Evolutionary conservation across 2,329 filamentous ascomycete species (phyloP), one percentile per base, ranked within the genome.

Genomic region (Paecilomyces fulvus): DNA sequence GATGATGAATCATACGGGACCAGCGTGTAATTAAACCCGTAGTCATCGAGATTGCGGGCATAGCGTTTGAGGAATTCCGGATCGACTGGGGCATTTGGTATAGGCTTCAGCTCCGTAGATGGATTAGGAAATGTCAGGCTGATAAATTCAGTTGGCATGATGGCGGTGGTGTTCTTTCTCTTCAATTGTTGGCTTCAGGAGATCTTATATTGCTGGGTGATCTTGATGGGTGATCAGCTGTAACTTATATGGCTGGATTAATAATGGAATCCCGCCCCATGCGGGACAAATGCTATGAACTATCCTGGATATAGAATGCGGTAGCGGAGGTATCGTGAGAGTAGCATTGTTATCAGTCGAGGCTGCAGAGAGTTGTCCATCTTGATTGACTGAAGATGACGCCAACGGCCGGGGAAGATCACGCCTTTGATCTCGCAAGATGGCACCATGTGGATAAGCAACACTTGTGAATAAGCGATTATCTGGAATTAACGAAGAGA

Each of bases 1-100:
- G 67, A 79, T 1, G 75, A 76, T 0, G 82, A 83, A 53, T 78
- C 77, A 59, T 85, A 85, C 0, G 82, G 82, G n/a, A 84, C 75
- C 1, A 85, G 75, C 0, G 83, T 85, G 66, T 85, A 85, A 68
- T 84, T 83, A 73, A 79, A 85, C 50, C 69, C 79, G 65, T 84
- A 80, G 63, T 85, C 82, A 59, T 86, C 83, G 1, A 85, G 74
- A 3, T 74, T 75, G 21, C 79, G 75, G 12, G 81, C 79, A 62
- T 85, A 85, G 30, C 82, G 79, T 30, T 75, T 70, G 3, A 85
- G 75, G 61, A 75, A 84, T 6, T 80, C 80, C 1, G 79, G 76
- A 60, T 85, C 81, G 11, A 84, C 75, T 0, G 66, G 57, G n/a
- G 80, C 76, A 21, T 74, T 74, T 0, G 79, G 78, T 55, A 82